Evolutionary conservation across 371 early-diverging fungal genomes (phyloP).

Genomic region (Thermomucor indicae-seudaticae): DNA sequence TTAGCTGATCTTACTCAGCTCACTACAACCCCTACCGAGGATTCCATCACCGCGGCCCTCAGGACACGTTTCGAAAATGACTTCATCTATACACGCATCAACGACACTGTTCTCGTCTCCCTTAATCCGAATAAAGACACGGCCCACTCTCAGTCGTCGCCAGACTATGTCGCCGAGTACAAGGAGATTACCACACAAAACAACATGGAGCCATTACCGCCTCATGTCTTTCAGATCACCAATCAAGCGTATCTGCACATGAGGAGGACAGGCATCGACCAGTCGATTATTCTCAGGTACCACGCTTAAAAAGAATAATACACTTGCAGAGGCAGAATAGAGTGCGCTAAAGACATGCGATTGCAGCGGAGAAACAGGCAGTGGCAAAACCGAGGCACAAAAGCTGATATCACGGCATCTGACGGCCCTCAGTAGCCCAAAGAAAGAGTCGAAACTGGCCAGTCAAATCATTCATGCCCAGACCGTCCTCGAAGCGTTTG

Average conservation of each 20-base stretch:
- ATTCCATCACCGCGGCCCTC: constrained; percentile 48
- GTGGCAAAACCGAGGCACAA: constrained; percentile 83
- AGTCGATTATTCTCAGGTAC: constrained; percentile 69
- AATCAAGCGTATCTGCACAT: constrained; percentile 73
- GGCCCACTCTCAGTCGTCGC: constrained; percentile 42
- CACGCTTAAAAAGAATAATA: constrained; percentile 37
- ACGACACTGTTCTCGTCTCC: constrained; percentile 47
- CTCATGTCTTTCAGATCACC: constrained; percentile 85
- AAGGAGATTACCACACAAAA: constrained; percentile 55
- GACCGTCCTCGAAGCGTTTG: constrained; percentile 80
- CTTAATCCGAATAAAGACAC: constrained; percentile 48
- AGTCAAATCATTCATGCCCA: constrained; percentile 69
- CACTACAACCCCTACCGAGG: constrained; percentile 23
- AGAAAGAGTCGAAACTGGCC: constrained; percentile 79
- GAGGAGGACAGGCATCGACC: constrained; percentile 84
- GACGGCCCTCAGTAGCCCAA: constrained; percentile 68
- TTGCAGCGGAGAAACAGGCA: constrained; percentile 90
- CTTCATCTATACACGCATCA: constrained; percentile 61
- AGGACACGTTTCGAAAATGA: constrained; percentile 51
- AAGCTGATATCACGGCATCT: constrained; percentile 63
- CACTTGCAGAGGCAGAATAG: too few species aligned
- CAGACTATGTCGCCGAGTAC: constrained; percentile 75
- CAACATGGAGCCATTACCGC: constrained; percentile 41
- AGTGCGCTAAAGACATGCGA: not conserved
- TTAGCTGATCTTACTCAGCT: constrained; percentile 24